Percentiles rank a stretch among this genome's conserved stretches.
Conservation (phyloP, 805 yeast species). For the Zygoascus bituminiphila region DNA sequence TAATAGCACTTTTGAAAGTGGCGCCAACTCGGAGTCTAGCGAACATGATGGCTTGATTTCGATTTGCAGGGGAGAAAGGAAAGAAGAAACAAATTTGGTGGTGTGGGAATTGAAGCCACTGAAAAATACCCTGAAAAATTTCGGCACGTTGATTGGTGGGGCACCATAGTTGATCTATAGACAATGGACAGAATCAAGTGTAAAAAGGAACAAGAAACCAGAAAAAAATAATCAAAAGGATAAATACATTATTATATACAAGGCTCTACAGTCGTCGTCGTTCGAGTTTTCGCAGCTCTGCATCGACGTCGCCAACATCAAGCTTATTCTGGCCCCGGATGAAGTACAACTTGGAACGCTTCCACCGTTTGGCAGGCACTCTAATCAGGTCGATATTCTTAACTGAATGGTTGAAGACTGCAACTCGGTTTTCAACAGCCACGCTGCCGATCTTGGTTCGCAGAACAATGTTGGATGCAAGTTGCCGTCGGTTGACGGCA, state of each 20-base stretch:
- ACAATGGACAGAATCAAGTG: background rate
- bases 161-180: no score
- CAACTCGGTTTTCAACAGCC: conserved; percentile 81
- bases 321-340: conserved; percentile 51
- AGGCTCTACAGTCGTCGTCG: conserved; percentile 8
- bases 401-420: conserved; percentile 71
- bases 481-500: conserved; percentile 62
- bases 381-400: conserved; percentile 69
- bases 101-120: background rate
- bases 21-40: conserved; percentile 6
- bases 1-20: conserved; percentile 3
- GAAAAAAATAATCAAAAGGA: background rate
- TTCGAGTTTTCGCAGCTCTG: conserved; percentile 27
- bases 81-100: background rate
- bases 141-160: background rate
- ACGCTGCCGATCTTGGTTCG: conserved; percentile 75
- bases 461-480: conserved; percentile 67
- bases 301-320: conserved; percentile 32
- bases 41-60: conserved; percentile 1
- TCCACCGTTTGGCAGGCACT: conserved; percentile 62
- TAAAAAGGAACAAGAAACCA: background rate
- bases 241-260: conserved; percentile 3
- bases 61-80: background rate
- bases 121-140: background rate
- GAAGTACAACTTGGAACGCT: conserved; percentile 82